Evolutionary conservation across 345 rosid species (phyloP).

Genomic region (Anacardium occidentale): DNA sequence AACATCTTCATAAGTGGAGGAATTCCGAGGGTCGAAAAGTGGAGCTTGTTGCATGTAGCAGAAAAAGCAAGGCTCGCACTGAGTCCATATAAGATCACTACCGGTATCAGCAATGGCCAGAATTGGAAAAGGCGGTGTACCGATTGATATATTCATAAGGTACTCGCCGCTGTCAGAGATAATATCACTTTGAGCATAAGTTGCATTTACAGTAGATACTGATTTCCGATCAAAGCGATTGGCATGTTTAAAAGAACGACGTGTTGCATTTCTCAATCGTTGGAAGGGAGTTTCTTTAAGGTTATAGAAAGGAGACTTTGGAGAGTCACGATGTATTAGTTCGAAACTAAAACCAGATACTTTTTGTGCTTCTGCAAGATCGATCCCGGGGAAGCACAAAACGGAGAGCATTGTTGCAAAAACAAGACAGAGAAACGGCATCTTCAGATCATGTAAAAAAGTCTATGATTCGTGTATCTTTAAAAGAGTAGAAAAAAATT

Average conservation of each 20-base stretch:
- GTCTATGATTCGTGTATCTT: not conserved
- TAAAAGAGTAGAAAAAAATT: no score
- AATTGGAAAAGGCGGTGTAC: conserved; percentile 21
- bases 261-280: conserved; percentile 8
- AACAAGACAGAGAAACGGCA: no score
- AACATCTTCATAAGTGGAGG: conserved; percentile 35
- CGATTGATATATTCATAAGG: conserved; percentile 26
- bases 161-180: not conserved
- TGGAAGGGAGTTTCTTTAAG: conserved; percentile 9
- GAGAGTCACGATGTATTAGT: conserved; percentile 31
- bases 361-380: not conserved
- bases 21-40: conserved; percentile 35
- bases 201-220: not conserved
- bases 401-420: not conserved
- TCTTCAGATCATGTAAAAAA: no score
- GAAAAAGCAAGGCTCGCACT: conserved; percentile 25
- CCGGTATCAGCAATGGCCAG: conserved; percentile 20
- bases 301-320: conserved; percentile 23
- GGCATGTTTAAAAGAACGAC: conserved; percentile 16
- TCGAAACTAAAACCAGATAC: conserved; percentile 24
- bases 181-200: not conserved
- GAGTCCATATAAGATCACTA: conserved; percentile 23
- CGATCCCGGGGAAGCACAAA: not conserved
- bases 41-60: conserved; percentile 36
- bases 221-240: not conserved